phyloP scores from a whole-genome alignment of 257 asterid genomes.

The Eucommia ulmoides region DNA sequence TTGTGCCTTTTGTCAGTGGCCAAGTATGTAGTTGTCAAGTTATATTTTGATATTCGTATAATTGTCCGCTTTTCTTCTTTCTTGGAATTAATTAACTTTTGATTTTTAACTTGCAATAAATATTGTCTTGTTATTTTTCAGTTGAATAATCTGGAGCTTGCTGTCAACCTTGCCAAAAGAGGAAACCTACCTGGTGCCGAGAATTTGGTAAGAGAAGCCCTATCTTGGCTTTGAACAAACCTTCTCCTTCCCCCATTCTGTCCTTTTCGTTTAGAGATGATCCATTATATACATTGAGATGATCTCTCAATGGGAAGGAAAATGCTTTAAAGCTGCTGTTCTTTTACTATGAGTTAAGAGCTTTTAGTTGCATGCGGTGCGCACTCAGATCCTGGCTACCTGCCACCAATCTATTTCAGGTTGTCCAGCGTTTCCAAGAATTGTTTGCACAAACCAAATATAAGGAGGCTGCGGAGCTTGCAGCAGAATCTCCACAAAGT shows the following conservation, averaged over 20 bases:
- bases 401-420: no score
- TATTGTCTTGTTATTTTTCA: slow-evolving; percentile 19
- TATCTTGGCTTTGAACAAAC: neutral
- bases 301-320: no score
- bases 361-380: neutral
- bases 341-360: neutral
- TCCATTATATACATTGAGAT: no score
- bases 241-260: neutral
- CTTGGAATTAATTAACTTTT: no score
- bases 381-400: neutral
- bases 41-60: neutral
- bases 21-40: no score
- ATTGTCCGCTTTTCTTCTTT: neutral
- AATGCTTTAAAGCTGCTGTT: no score
- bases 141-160: slow-evolving; percentile 99
- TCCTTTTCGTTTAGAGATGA: no score
- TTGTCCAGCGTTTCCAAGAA: slow-evolving; percentile 66
- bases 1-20: slow-evolving; percentile 92
- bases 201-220: slow-evolving; percentile 89
- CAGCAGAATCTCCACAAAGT: slow-evolving; percentile 77
- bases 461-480: slow-evolving; percentile 73
- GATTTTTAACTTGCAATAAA: no score
- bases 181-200: slow-evolving; percentile 99
- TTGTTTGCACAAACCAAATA: slow-evolving; percentile 69
- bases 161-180: slow-evolving; percentile 95